Evolutionary conservation across 345 rosid species (phyloP).

Genomic region (Syzygium jambos): DNA sequence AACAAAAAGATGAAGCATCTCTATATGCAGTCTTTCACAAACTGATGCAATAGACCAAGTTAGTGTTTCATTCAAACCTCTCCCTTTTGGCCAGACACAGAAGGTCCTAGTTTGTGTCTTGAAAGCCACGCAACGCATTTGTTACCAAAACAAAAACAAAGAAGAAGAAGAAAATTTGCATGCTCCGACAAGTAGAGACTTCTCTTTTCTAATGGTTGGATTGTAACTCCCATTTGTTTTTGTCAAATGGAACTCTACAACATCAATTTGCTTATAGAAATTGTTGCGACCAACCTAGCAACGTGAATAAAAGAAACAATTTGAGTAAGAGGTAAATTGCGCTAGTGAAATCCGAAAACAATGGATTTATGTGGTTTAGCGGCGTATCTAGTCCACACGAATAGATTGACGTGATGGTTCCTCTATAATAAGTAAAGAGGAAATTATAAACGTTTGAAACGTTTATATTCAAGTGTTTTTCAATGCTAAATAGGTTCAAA

Average conservation of each 20-base stretch:
- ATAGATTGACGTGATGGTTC: neutral
- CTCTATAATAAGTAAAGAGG: neutral
- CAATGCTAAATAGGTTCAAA: neutral
- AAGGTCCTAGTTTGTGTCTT: neutral
- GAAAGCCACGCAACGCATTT: neutral
- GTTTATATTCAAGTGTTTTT: neutral
- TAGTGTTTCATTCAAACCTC: neutral
- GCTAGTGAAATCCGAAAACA: neutral
- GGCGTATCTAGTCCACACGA: neutral
- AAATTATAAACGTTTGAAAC: neutral
- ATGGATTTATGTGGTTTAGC: rapidly evolving
- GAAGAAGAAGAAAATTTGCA: neutral
- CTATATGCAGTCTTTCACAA: neutral
- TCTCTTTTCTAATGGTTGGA: neutral
- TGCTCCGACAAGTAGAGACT: neutral
- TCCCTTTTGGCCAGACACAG: neutral
- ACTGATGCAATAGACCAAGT: neutral
- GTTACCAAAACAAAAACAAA: neutral
- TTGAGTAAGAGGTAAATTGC: neutral
- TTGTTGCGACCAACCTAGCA: neutral
- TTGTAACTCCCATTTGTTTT: neutral
- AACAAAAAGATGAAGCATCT: neutral
- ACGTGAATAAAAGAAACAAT: neutral
- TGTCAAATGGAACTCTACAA: neutral
- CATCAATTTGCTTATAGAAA: neutral